phyloP scores from a whole-genome alignment of 305 asterid species.

The Nicotiana rustica region DNA sequence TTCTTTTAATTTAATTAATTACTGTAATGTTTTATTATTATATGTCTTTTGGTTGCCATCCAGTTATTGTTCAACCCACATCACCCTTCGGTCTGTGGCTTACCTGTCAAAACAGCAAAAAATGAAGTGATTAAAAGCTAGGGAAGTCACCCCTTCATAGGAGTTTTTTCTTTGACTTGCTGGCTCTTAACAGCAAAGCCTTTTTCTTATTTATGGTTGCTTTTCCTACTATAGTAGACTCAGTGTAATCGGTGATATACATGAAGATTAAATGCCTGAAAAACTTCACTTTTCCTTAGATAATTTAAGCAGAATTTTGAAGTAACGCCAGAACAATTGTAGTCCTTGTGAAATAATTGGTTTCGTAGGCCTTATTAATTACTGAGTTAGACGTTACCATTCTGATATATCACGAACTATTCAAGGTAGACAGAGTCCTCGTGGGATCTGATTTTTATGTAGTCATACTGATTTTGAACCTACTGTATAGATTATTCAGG shows the following conservation, averaged over 20 bases:
- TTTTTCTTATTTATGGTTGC: not conserved
- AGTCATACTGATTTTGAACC: not conserved
- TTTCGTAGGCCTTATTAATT: not conserved
- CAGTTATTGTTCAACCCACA: not conserved
- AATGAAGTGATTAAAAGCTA: not conserved
- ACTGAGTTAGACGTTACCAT: not conserved
- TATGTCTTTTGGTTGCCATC: not conserved
- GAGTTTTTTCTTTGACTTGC: no score
- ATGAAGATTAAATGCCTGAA: not conserved
- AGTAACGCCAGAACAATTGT: not conserved
- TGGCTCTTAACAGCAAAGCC: no score
- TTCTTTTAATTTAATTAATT: not conserved
- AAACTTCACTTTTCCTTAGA: not conserved
- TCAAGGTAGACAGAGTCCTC: not conserved
- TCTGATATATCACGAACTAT: not conserved
- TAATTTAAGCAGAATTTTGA: not conserved
- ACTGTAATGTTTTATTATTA: not conserved
- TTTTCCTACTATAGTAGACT: not conserved
- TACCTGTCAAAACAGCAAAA: not conserved
- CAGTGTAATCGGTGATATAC: not conserved
- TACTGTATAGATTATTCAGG: not conserved
- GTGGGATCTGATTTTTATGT: not conserved
- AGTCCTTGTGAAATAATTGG: not conserved
- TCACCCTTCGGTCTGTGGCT: not conserved
- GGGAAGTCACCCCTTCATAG: not conserved